Evolutionary conservation across 179 eudicot genomes (phyloP).

Genomic region (Patellifolia procumbens): DNA sequence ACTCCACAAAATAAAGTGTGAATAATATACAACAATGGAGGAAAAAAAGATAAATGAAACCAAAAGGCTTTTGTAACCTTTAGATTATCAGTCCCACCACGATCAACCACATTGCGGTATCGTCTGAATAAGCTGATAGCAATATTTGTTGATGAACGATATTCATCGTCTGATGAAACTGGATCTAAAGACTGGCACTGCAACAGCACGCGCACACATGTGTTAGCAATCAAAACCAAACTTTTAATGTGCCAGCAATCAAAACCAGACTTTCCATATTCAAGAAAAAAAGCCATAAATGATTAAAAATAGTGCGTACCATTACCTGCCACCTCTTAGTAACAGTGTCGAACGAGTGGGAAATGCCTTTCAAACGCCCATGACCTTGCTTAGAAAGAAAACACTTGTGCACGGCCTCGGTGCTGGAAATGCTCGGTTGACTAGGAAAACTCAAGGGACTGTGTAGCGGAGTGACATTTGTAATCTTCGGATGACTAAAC

Average conservation of each 20-base stretch:
- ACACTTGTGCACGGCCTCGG: conserved; percentile 39
- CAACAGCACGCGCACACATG: not conserved
- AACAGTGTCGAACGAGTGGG: conserved; percentile 45
- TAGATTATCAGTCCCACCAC: conserved; percentile 91
- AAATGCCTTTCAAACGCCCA: conserved; percentile 38
- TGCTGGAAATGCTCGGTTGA: conserved; percentile 33
- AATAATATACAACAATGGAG: not conserved
- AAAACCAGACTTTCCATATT: conserved; percentile 4
- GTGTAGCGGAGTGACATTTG: conserved; percentile 35
- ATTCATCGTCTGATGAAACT: conserved; percentile 76
- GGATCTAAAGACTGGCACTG: conserved; percentile 70
- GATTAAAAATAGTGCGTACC: conserved; percentile 38
- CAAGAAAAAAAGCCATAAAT: not conserved
- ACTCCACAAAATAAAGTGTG: not conserved
- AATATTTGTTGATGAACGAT: conserved; percentile 87
- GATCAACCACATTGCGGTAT: conserved; percentile 73
- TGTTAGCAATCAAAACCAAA: not conserved
- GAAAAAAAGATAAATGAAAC: not conserved
- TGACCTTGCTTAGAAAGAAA: conserved; percentile 43
- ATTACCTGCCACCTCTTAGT: conserved; percentile 75
- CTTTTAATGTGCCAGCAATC: conserved; percentile 6
- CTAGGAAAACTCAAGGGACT: conserved; percentile 29
- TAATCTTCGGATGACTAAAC: conserved; percentile 34
- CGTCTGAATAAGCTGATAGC: conserved; percentile 88
- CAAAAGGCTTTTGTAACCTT: conserved; percentile 43